Conservation (phyloP, 1,284 basidiomycete species). For the Pseudozyma tsukubaensis region DNA sequence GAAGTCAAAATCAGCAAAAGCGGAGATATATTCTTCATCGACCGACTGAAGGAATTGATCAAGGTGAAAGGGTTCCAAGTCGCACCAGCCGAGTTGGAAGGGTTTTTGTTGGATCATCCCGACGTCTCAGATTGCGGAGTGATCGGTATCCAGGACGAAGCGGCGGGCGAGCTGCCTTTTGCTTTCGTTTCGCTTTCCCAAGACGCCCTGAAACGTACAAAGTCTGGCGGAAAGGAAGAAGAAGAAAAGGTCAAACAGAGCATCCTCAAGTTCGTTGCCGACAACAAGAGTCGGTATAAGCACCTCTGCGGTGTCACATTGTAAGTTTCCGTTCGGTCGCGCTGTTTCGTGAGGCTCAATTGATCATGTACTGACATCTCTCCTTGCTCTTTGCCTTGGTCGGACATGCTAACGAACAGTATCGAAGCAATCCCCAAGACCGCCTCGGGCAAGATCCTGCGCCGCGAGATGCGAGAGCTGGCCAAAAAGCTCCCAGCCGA, state of each 20-base stretch:
- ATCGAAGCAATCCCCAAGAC: slow-evolving; percentile 59
- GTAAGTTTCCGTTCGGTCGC: slow-evolving; percentile 37
- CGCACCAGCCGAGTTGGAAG: slow-evolving; percentile 74
- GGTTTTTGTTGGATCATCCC: slow-evolving; percentile 78
- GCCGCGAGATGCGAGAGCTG: slow-evolving; percentile 51
- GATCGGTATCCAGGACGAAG: slow-evolving; percentile 80
- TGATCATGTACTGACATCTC: background rate
- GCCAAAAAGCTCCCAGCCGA: slow-evolving; percentile 48
- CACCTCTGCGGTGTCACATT: slow-evolving; percentile 73
- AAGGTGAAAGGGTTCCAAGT: slow-evolving; percentile 69
- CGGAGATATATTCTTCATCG: slow-evolving; percentile 62
- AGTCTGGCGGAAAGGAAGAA: slow-evolving; percentile 69
- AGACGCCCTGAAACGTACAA: slow-evolving; percentile 71
- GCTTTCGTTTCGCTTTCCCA: slow-evolving; percentile 77
- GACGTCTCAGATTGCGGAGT: slow-evolving; percentile 80
- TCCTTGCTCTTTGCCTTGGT: background rate
- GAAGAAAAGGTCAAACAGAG: slow-evolving; percentile 41
- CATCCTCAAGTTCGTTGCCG: slow-evolving; percentile 75
- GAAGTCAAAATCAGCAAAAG: slow-evolving; percentile 69
- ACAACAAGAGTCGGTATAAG: slow-evolving; percentile 79
- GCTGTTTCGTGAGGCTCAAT: background rate
- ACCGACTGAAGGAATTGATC: slow-evolving; percentile 67
- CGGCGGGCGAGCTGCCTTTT: slow-evolving; percentile 80
- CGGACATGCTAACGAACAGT: slow-evolving; percentile 6
- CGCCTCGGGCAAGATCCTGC: slow-evolving; percentile 57